Evolutionary conservation across 2,329 filamentous ascomycete species (phyloP), one percentile per base, ranked within the genome.

Genomic region (Arachnomyces sp.): DNA sequence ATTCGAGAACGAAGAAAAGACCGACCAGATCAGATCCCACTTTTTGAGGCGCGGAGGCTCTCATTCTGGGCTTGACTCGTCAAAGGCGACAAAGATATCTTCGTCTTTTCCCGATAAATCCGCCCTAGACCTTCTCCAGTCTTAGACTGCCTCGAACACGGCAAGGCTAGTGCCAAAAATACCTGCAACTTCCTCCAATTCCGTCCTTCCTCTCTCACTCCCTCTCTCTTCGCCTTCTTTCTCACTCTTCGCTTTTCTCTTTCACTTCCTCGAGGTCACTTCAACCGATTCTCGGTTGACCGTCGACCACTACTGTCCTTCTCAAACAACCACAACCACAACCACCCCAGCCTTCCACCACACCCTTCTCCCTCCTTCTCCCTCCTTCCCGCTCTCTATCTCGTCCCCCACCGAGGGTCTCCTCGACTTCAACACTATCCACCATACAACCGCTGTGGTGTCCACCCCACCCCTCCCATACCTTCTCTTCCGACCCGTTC

Each of bases 181-280:
- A 35, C 28, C 36, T 34, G 21, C 25, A 34, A 34, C 18, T 39
- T 36, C 28, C 28, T 31, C 31, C 31, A 15, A 31, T 34, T 28
- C 33, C 43, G 34, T 44, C 38, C 38, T 33, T 17, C 44, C 44
- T 44, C 35, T 46, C 40, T 38, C 42, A 46, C 44, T 44, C 46
- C 39, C 48, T 53, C 54, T 42, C 47, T 47, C 44, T 54, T 52
- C 49, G 48, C 49, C 47, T 48, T 48, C 46, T 32, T 36, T 47
- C 42, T 36, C 39, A 52, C 50, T 43, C 39, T 47, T 43, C 45
- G 50, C 49, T 49, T 45, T 39, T 52, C 50, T 43, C 39, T 47
- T 43, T 45, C 51, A 50, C 49, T 45, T 39, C 43, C 44, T 47
- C 42, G 28, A 40, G 47, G 43, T 52, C 49, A 48, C 43, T 40